Percentiles rank a stretch among this genome's conserved stretches.
Conservation (phyloP, 1,284 basidiomycete species). For the Malassezia nana region DNA sequence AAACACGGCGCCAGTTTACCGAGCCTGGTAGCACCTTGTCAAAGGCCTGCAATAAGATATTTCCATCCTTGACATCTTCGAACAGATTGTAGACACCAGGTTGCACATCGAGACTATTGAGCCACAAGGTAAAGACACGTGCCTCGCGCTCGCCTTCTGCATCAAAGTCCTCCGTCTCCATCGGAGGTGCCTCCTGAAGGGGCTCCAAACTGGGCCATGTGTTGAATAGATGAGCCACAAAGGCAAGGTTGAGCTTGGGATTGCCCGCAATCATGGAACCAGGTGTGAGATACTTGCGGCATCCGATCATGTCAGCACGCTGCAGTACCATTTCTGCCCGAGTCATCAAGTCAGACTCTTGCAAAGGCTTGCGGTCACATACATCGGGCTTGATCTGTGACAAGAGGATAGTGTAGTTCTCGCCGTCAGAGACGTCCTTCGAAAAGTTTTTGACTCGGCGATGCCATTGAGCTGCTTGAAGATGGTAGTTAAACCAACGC, state of each 20-base stretch:
- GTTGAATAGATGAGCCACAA: constrained; percentile 97
- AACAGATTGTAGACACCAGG: constrained; percentile 93
- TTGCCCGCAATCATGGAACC: constrained; percentile 85
- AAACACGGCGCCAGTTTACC: constrained; percentile 86
- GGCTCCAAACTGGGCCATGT: constrained; percentile 68
- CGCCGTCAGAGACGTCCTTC: constrained; percentile 84
- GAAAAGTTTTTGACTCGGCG: constrained; percentile 80
- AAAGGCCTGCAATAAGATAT: constrained; percentile 85
- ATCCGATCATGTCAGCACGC: constrained; percentile 85
- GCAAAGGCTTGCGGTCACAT: constrained; percentile 83
- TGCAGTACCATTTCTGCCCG: constrained; percentile 85
- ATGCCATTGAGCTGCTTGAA: constrained; percentile 82
- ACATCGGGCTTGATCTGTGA: constrained; percentile 80
- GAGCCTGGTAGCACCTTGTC: constrained; percentile 87
- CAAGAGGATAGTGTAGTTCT: constrained; percentile 91
- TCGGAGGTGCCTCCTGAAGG: constrained; percentile 67
- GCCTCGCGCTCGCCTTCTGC: constrained; percentile 97
- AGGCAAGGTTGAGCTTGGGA: constrained; percentile 95
- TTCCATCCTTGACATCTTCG: constrained; percentile 82
- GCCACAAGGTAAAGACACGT: constrained; percentile 92
- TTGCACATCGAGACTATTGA: constrained; percentile 91
- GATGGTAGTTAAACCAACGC: constrained; percentile 96
- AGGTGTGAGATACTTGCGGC: constrained; percentile 87
- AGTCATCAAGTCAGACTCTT: constrained; percentile 68
- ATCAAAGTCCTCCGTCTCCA: constrained; percentile 87